Conservation (phyloP, 805 yeast species). For the Brettanomyces bruxellensis region DNA sequence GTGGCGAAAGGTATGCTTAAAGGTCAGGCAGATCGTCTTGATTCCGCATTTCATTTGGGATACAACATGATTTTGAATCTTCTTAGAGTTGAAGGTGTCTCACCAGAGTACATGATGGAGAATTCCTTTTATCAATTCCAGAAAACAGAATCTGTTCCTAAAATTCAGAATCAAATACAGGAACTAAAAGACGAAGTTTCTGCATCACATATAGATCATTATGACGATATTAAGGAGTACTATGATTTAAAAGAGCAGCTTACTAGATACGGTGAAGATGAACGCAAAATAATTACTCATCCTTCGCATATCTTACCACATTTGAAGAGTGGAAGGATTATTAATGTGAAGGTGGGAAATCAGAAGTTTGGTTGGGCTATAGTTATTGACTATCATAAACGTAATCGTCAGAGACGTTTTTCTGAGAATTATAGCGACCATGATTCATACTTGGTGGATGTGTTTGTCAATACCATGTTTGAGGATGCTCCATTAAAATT, state of each 20-base stretch:
- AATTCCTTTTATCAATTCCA: constrained; percentile 93
- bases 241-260: constrained; percentile 73
- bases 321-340: constrained; percentile 81
- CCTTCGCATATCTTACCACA: constrained; percentile 82
- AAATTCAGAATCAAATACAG: constrained; percentile 58
- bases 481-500: constrained; percentile 78
- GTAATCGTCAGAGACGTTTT: constrained; percentile 48
- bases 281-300: constrained; percentile 76
- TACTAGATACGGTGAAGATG: constrained; percentile 61
- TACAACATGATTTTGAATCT: constrained; percentile 94
- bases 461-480: constrained; percentile 68
- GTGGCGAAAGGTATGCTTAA: constrained; percentile 99
- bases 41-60: constrained; percentile 95
- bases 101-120: constrained; percentile 96
- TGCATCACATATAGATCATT: constrained; percentile 58
- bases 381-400: constrained; percentile 51
- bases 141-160: constrained; percentile 84
- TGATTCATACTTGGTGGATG: constrained; percentile 82
- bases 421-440: constrained; percentile 64
- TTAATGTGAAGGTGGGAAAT: constrained; percentile 53
- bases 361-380: constrained; percentile 95
- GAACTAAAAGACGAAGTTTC: constrained; percentile 42
- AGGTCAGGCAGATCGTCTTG: constrained; percentile 96
- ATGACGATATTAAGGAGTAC: constrained; percentile 65
- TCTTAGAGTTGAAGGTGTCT: constrained; percentile 95